Conservation (phyloP, 805 yeast species). For the Middelhovenomyces tepae region DNA sequence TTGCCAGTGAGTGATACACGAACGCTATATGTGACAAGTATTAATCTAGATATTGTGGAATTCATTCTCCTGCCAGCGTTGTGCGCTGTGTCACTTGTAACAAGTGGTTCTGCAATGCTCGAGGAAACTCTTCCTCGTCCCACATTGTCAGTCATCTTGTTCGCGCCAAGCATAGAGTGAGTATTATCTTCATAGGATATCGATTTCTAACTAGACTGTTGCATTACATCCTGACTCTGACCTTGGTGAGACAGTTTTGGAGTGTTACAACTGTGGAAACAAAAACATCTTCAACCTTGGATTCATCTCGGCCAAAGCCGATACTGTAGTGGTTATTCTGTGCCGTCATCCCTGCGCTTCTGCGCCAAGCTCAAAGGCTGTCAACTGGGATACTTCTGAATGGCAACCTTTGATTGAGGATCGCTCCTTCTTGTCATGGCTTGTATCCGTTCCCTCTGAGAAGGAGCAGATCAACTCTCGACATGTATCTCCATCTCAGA, state of each 20-base stretch:
- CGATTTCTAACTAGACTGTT: too few species aligned
- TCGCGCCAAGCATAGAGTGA: constrained; percentile 65
- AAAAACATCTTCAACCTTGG: constrained; percentile 75
- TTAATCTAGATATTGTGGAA: constrained; percentile 55
- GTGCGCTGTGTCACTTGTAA: constrained; percentile 69
- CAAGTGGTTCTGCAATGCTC: constrained; percentile 86
- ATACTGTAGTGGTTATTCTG: constrained; percentile 74
- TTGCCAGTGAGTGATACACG: constrained; percentile 29
- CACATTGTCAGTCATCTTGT: constrained; percentile 85
- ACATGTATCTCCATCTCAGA: constrained; percentile 53
- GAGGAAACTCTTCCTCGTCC: constrained; percentile 49
- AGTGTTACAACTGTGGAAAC: constrained; percentile 86
- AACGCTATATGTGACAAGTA: background rate
- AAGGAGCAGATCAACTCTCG: constrained; percentile 51
- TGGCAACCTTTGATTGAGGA: constrained; percentile 86
- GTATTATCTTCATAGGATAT: too few species aligned
- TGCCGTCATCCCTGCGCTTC: constrained; percentile 76
- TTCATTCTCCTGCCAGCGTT: constrained; percentile 53
- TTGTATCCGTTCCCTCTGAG: constrained; percentile 61
- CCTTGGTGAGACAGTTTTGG: constrained; percentile 77
- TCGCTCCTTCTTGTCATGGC: constrained; percentile 72
- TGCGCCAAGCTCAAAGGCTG: constrained; percentile 46
- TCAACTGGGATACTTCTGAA: constrained; percentile 76
- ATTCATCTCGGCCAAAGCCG: constrained; percentile 77
- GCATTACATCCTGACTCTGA: constrained; percentile 72